These are phyloP conservation scores for Dendryphion nanum DNA, from an alignment of 2,329 filamentous ascomycete genomes.

Conservation along the genomic window DNA sequence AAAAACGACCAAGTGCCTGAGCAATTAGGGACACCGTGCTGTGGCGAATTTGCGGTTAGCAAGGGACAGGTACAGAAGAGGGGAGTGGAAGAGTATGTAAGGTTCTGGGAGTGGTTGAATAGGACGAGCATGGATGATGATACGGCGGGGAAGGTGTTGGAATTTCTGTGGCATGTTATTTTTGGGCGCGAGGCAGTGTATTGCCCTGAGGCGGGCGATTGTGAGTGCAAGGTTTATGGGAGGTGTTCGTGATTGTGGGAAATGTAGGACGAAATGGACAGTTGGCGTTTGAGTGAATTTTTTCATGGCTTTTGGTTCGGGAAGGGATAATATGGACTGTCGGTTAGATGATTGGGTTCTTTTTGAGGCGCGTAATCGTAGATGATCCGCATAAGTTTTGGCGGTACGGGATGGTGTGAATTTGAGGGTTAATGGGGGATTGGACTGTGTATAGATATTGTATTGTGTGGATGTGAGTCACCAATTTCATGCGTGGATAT, in stretches of 20 bases:
- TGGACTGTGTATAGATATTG: too few species aligned
- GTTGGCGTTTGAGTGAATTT: neutral
- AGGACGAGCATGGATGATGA: constrained; percentile 26
- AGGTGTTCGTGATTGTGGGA: constrained; percentile 11
- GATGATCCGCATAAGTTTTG: too few species aligned
- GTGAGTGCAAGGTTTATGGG: constrained; percentile 27
- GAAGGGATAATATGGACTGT: too few species aligned
- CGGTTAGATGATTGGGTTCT: too few species aligned
- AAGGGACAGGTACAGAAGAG: constrained; percentile 23
- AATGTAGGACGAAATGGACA: neutral
- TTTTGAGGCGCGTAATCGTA: too few species aligned
- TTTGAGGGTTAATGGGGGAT: too few species aligned
- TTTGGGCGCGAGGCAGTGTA: constrained; percentile 20
- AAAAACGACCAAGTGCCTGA: constrained; percentile 33
- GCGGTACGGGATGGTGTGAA: too few species aligned
- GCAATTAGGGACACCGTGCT: constrained; percentile 47
- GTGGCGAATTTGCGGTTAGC: constrained; percentile 36
- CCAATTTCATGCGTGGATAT: too few species aligned
- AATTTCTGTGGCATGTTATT: constrained; percentile 26
- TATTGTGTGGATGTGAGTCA: too few species aligned
- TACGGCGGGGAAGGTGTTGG: constrained; percentile 20
- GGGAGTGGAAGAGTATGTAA: constrained; percentile 27
- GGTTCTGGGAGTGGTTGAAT: constrained; percentile 23
- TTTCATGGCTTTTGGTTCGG: too few species aligned
- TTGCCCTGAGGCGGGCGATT: constrained; percentile 22